phyloP scores from a whole-genome alignment of 2,329 filamentous ascomycete species.

The Fusarium mundagurra region DNA sequence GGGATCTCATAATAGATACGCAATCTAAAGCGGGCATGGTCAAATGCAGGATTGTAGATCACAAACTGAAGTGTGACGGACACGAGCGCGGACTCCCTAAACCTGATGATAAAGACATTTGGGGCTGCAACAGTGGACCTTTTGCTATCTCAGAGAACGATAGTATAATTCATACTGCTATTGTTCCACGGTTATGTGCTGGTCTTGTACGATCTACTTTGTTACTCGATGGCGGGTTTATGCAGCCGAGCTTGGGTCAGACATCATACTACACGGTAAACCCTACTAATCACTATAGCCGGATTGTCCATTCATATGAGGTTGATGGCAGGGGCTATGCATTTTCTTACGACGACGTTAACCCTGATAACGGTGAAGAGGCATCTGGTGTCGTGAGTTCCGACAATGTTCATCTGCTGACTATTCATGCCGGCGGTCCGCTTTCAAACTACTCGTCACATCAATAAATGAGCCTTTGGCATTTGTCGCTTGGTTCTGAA shows the following conservation, averaged over 20 bases:
- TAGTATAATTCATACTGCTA: conserved; percentile 52
- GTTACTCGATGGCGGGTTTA: conserved; percentile 56
- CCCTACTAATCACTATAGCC: conserved; percentile 65
- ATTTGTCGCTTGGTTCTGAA: not conserved
- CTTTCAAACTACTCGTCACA: not conserved
- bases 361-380: not conserved
- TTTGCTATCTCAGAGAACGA: conserved; percentile 43
- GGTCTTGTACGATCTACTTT: conserved; percentile 59
- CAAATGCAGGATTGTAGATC: conserved; percentile 49
- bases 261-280: conserved; percentile 54
- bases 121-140: conserved; percentile 53
- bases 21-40: conserved; percentile 53
- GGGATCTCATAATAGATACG: conserved; percentile 54
- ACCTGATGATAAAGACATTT: conserved; percentile 57
- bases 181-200: conserved; percentile 59
- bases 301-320: conserved; percentile 69
- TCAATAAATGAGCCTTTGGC: not conserved
- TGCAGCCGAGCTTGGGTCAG: conserved; percentile 53
- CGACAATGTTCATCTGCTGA: not conserved
- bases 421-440: not conserved
- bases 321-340: conserved; percentile 64
- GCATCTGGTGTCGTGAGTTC: not conserved
- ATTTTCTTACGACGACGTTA: not conserved
- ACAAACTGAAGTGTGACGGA: conserved; percentile 50
- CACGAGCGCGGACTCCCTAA: conserved; percentile 56